Evolutionary conservation across 345 rosid species (phyloP).

Genomic region (Moringa oleifera): DNA sequence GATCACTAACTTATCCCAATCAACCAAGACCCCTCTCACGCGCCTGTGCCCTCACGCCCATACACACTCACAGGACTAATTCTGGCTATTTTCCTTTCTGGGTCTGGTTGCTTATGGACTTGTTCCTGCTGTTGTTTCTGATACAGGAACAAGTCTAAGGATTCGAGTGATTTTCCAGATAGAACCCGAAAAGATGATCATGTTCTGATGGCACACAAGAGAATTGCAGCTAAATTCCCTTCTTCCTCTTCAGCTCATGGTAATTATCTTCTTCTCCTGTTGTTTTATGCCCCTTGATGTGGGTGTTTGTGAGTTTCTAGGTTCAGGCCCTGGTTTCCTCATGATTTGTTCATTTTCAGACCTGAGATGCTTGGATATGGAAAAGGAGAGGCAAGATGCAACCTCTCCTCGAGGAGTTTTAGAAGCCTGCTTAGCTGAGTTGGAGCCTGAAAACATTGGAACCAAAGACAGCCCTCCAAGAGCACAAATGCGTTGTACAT

Average conservation of each 20-base stretch:
- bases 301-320: neutral
- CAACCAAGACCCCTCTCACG: neutral
- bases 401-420: slow-evolving; percentile 63
- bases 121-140: neutral
- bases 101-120: neutral
- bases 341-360: slow-evolving; percentile 23
- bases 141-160: slow-evolving; percentile 36
- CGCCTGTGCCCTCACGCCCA: neutral
- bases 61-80: neutral
- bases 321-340: neutral
- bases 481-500: slow-evolving; percentile 18
- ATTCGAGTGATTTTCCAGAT: slow-evolving; percentile 21
- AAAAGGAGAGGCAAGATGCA: slow-evolving; percentile 40
- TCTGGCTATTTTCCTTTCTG: neutral
- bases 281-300: neutral
- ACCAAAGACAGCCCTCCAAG: slow-evolving; percentile 10
- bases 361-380: slow-evolving; percentile 38
- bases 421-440: slow-evolving; percentile 44
- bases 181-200: slow-evolving; percentile 19
- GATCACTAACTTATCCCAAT: neutral
- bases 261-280: slow-evolving; percentile 12
- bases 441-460: slow-evolving; percentile 19
- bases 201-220: slow-evolving; percentile 24
- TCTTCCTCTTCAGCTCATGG: slow-evolving; percentile 62
- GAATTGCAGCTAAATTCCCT: slow-evolving; percentile 21